Percentiles rank a stretch among this genome's conserved stretches.
Conservation (phyloP, 192 early-diverging fungal genomes). For the Entrophospora sp. region DNA sequence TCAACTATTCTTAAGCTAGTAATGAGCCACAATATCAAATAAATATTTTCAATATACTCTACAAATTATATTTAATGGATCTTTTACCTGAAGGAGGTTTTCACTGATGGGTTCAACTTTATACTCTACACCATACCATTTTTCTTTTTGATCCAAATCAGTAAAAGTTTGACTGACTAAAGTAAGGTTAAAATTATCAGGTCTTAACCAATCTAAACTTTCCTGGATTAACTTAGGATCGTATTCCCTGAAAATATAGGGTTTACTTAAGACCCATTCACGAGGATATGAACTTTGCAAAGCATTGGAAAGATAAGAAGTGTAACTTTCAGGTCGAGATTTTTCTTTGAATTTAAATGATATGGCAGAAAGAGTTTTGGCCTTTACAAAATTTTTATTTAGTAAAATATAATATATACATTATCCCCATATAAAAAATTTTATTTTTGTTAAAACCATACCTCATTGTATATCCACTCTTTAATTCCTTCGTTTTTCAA, state of each 20-base stretch:
- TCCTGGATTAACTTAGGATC: slow-evolving; percentile 58
- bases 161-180: not conserved
- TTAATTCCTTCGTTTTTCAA: slow-evolving; percentile 61
- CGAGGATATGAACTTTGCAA: slow-evolving; percentile 75
- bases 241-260: slow-evolving; percentile 52
- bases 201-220: slow-evolving; percentile 31
- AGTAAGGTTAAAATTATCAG: not conserved
- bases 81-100: slow-evolving; percentile 38
- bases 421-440: no score
- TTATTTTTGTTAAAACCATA: no score
- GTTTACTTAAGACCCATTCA: slow-evolving; percentile 56
- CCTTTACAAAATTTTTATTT: slow-evolving; percentile 23
- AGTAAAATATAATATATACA: no score
- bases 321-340: slow-evolving; percentile 52
- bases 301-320: slow-evolving; percentile 57
- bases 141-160: slow-evolving; percentile 46
- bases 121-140: slow-evolving; percentile 80
- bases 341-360: slow-evolving; percentile 74
- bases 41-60: not conserved
- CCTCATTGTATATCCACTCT: slow-evolving; percentile 78
- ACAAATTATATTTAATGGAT: not conserved
- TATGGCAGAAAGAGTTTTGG: slow-evolving; percentile 35
- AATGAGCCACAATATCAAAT: not conserved
- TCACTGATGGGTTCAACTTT: slow-evolving; percentile 48
- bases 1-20: not conserved